Conservation (phyloP, 768 basidiomycete species). For the Hygrophorus pudorinus region DNA sequence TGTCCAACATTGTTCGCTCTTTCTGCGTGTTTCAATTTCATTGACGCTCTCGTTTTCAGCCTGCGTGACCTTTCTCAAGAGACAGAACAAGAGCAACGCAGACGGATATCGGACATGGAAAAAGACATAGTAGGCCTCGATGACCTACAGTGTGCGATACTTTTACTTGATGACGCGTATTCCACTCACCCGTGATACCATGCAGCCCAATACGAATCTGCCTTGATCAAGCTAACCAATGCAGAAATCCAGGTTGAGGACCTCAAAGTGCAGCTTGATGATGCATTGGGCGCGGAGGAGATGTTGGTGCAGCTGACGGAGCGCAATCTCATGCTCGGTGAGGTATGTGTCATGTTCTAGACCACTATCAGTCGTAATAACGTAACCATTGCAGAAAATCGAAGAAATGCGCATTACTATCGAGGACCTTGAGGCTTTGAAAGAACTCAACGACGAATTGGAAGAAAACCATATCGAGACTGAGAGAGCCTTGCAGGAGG, state of each 20-base stretch:
- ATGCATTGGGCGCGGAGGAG: constrained; percentile 91
- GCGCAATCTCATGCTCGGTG: constrained; percentile 83
- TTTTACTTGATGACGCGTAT: background rate
- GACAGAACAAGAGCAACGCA: constrained; percentile 75
- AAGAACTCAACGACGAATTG: constrained; percentile 93
- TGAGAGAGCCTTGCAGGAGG: constrained; percentile 83
- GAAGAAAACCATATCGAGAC: constrained; percentile 95
- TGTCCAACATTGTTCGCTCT: constrained; percentile 9
- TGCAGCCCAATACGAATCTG: constrained; percentile 69
- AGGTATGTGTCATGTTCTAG: constrained; percentile 36
- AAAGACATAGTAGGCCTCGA: constrained; percentile 73
- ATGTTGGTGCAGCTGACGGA: constrained; percentile 94
- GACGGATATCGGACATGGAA: constrained; percentile 80
- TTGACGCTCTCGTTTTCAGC: constrained; percentile 28
- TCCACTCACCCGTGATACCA: constrained; percentile 5
- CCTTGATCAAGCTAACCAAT: constrained; percentile 72
- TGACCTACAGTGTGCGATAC: constrained; percentile 60
- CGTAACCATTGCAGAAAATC: constrained; percentile 56
- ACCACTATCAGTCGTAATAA: background rate
- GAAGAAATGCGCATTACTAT: constrained; percentile 96
- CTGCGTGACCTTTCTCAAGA: constrained; percentile 85
- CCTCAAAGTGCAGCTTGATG: constrained; percentile 88
- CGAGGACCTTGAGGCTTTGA: constrained; percentile 91
- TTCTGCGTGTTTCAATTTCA: background rate
- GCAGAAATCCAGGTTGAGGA: constrained; percentile 91